Percentiles rank a stretch among this genome's conserved stretches.
These are phyloP conservation scores for Ustilago nuda DNA, from an alignment of 1,284 basidiomycete species.

Conservation along the genomic window DNA sequence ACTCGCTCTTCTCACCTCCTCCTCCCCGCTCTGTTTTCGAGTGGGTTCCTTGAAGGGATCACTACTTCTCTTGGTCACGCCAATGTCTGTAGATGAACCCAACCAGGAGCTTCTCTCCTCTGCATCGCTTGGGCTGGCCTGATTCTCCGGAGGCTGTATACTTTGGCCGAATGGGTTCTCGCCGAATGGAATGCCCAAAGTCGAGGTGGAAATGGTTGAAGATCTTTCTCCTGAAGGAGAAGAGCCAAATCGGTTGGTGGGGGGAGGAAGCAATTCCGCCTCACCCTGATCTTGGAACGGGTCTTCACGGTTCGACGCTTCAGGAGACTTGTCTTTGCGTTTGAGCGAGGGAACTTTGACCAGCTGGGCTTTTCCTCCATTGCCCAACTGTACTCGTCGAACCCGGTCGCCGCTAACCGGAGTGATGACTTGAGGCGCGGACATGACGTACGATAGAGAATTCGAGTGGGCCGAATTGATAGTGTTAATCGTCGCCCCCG, in stretches of 20 bases:
- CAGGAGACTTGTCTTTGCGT: constrained; percentile 16
- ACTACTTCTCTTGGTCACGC: background rate
- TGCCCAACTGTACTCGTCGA: constrained; percentile 38
- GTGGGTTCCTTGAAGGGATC: constrained; percentile 20
- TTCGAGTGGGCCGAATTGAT: constrained; percentile 30
- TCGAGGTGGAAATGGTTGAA: constrained; percentile 27
- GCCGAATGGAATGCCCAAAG: constrained; percentile 46
- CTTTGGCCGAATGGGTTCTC: constrained; percentile 31
- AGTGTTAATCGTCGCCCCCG: constrained; percentile 41
- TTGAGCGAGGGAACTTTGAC: constrained; percentile 32
- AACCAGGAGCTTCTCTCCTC: constrained; percentile 20
- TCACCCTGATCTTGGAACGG: constrained; percentile 28
- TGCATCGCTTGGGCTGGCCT: constrained; percentile 19
- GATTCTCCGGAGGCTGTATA: background rate
- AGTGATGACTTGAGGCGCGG: constrained; percentile 50
- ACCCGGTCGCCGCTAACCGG: constrained; percentile 39
- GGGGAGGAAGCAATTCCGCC: constrained; percentile 12
- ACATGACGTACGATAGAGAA: constrained; percentile 40
- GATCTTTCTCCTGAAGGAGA: background rate
- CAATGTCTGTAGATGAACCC: background rate
- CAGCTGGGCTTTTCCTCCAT: constrained; percentile 48
- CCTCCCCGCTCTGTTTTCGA: background rate
- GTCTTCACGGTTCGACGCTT: constrained; percentile 4
- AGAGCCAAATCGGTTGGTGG: constrained; percentile 9
- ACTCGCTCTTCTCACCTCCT: background rate